phyloP scores from a whole-genome alignment of 495 filamentous ascomycete genomes.

The Penicillium antarcticum region DNA sequence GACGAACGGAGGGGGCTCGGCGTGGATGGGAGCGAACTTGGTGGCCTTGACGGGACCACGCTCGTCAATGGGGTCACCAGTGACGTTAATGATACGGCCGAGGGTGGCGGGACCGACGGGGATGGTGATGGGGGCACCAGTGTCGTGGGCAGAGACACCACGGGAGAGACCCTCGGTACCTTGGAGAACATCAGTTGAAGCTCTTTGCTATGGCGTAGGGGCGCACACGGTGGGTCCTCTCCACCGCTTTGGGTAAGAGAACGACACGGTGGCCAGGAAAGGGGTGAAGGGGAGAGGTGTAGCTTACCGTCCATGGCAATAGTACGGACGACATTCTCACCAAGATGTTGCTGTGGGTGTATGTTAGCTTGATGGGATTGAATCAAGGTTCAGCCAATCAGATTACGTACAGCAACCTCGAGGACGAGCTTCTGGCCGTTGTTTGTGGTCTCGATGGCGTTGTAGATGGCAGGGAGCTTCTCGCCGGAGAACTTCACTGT shows the following conservation, averaged over 20 bases:
- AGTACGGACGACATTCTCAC: slow-evolving; percentile 97
- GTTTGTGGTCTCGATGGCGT: slow-evolving; percentile 89
- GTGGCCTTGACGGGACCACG: slow-evolving; percentile 93
- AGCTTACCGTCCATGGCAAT: slow-evolving; percentile 99
- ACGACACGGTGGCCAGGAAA: slow-evolving; percentile 25
- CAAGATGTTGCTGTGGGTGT: slow-evolving; percentile 85
- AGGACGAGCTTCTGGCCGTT: slow-evolving; percentile 91
- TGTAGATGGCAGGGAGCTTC: slow-evolving; percentile 94
- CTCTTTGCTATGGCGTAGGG: background rate
- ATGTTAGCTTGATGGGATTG: slow-evolving; percentile 21
- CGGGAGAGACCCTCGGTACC: slow-evolving; percentile 99
- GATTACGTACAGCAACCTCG: slow-evolving; percentile 84
- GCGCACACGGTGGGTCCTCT: slow-evolving; percentile 16
- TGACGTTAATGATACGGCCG: slow-evolving; percentile 99
- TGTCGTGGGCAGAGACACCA: slow-evolving; percentile 79
- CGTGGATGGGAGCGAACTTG: slow-evolving; percentile 87
- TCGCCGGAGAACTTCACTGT: slow-evolving; percentile 92
- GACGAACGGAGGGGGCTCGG: slow-evolving; percentile 82
- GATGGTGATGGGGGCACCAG: slow-evolving; percentile 93
- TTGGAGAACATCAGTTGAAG: slow-evolving; percentile 39
- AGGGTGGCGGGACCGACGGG: slow-evolving; percentile 93
- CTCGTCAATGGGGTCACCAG: slow-evolving; percentile 99
- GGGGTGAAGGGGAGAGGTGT: slow-evolving; percentile 4
- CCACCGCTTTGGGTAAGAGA: slow-evolving; percentile 12
- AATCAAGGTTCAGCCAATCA: slow-evolving; percentile 24